Conservation (phyloP, 768 basidiomycete genomes). For the Pholiota conissans region DNA sequence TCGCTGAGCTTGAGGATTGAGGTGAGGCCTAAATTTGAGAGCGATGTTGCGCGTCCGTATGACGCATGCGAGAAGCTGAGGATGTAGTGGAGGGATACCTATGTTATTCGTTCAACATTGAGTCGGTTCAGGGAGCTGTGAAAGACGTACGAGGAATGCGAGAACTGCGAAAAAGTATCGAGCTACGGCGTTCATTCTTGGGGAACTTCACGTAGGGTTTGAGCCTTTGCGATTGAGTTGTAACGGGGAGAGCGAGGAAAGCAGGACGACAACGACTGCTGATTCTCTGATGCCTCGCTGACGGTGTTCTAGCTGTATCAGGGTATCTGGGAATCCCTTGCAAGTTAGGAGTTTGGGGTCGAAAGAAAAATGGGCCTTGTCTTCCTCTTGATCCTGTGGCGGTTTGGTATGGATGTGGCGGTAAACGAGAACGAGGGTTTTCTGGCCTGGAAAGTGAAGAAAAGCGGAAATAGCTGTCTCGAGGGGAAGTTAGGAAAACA, state of each 20-base stretch:
- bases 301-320: no score
- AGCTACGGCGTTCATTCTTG: conserved; percentile 30
- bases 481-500: background rate
- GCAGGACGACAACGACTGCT: no score
- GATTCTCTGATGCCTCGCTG: no score
- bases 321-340: no score
- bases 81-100: conserved; percentile 45
- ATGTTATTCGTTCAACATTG: background rate
- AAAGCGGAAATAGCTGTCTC: no score
- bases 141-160: conserved; percentile 29
- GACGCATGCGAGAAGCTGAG: conserved; percentile 50
- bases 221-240: background rate
- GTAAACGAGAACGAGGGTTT: no score
- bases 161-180: conserved; percentile 35
- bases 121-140: conserved; percentile 13
- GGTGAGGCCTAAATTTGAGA: conserved; percentile 30
- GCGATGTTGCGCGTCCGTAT: conserved; percentile 50
- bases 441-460: no score
- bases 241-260: background rate
- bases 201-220: background rate
- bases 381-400: no score
- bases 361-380: no score
- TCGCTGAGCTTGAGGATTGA: conserved; percentile 18
- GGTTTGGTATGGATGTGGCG: no score
- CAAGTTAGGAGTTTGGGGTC: no score